Percentiles rank a stretch among this genome's conserved stretches.
Conservation (phyloP, 2,329 filamentous ascomycete species). For the Fusarium kyushuense region DNA sequence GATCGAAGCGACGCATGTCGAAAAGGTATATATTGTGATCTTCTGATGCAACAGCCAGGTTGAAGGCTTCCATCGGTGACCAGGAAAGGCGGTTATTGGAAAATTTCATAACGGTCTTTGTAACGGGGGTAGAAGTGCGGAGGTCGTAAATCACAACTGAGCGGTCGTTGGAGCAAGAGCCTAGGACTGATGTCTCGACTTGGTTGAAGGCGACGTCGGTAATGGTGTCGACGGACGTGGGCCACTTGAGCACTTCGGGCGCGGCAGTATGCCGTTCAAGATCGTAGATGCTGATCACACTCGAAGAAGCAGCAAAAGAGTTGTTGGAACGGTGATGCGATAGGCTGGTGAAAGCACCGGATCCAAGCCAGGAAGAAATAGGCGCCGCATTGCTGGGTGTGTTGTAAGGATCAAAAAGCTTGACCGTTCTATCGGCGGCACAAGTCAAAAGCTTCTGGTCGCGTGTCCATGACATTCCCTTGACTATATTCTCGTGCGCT, state of each 20-base stretch:
- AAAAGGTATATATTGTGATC: constrained; percentile 92
- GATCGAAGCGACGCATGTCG: constrained; percentile 90
- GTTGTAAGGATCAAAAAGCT: constrained; percentile 91
- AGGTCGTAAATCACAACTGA: constrained; percentile 93
- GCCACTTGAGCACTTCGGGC: constrained; percentile 87
- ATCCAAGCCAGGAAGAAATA: constrained; percentile 85
- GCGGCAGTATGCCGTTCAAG: constrained; percentile 83
- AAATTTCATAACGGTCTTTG: constrained; percentile 84
- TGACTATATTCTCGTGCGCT: constrained; percentile 94
- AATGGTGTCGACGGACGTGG: constrained; percentile 90
- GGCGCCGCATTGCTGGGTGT: constrained; percentile 76
- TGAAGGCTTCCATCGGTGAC: constrained; percentile 98
- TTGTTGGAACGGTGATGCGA: constrained; percentile 84
- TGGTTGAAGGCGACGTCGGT: constrained; percentile 91
- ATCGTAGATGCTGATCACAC: constrained; percentile 88
- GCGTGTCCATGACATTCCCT: constrained; percentile 88
- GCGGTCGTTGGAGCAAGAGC: constrained; percentile 85
- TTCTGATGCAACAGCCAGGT: constrained; percentile 92
- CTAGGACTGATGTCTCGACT: constrained; percentile 90
- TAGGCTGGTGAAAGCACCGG: constrained; percentile 83
- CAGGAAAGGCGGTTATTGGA: constrained; percentile 86
- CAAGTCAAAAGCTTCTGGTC: constrained; percentile 89
- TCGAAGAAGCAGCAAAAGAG: constrained; percentile 83
- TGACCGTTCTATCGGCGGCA: constrained; percentile 86
- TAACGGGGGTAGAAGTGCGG: constrained; percentile 83